Evolutionary conservation across 495 filamentous ascomycete genomes (phyloP).

Genomic region (Hyaloscypha finlandica): DNA sequence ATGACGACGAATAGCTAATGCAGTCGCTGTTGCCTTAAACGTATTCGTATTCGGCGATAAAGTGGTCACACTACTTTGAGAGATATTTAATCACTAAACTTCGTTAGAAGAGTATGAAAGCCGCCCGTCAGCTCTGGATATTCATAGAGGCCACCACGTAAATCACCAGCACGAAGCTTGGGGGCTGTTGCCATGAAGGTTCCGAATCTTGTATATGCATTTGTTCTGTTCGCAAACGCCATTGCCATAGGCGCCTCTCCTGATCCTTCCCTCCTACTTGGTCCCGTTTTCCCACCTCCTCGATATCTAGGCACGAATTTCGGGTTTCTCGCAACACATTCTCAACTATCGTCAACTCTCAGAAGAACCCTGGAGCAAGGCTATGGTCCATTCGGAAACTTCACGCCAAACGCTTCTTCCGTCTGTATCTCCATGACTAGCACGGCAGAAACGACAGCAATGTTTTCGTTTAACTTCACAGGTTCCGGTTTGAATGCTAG

Average conservation of each 20-base stretch:
- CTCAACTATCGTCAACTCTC: background rate
- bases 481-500: slow-evolving; percentile 19
- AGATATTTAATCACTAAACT: no score
- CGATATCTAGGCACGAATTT: background rate
- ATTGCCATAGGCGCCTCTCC: background rate
- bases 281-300: slow-evolving; percentile 2
- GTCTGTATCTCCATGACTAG: slow-evolving; percentile 21
- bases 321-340: background rate
- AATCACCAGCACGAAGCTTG: no score
- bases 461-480: slow-evolving; percentile 35
- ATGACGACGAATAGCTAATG: no score
- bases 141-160: no score
- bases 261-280: background rate
- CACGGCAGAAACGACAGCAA: slow-evolving; percentile 15
- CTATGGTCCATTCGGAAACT: slow-evolving; percentile 14
- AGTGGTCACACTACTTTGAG: no score
- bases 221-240: no score
- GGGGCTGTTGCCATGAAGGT: no score
- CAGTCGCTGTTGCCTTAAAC: no score
- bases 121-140: no score
- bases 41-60: no score
- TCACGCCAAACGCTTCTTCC: slow-evolving; percentile 19
- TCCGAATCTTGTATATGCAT: no score
- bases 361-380: background rate
- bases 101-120: no score